These are phyloP conservation scores for Fusarium pseudocircinatum DNA, from an alignment of 2,329 filamentous ascomycete genomes.

Conservation along the genomic window DNA sequence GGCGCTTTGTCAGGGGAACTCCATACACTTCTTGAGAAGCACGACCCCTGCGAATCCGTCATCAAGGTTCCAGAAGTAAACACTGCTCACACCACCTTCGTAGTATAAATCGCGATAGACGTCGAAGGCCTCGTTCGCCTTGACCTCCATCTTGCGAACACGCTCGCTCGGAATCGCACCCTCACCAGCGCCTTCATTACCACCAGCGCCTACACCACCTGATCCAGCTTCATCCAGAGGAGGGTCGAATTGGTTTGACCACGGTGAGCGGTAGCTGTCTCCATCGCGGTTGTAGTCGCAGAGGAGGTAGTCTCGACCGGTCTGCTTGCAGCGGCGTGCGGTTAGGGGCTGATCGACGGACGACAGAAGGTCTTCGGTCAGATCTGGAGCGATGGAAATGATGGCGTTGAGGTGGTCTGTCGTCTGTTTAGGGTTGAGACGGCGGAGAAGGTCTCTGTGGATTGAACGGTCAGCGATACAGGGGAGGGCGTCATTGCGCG, in stretches of 20 bases:
- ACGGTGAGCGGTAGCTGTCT: constrained; percentile 97
- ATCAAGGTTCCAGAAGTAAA: constrained; percentile 98
- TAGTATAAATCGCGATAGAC: constrained; percentile 97
- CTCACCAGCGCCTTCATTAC: constrained; percentile 73
- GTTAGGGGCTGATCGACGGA: constrained; percentile 96
- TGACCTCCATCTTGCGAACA: constrained; percentile 92
- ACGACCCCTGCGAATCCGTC: constrained; percentile 98
- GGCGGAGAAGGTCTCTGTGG: constrained; percentile 93
- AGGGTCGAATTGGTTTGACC: constrained; percentile 98
- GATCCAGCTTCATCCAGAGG: constrained; percentile 74
- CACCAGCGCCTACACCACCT: constrained; percentile 61
- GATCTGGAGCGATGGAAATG: constrained; percentile 86
- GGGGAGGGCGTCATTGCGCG: constrained; percentile 1
- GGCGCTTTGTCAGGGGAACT: background rate
- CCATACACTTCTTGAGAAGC: constrained; percentile 88
- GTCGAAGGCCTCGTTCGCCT: constrained; percentile 95
- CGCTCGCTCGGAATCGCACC: constrained; percentile 89
- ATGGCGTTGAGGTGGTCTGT: constrained; percentile 87
- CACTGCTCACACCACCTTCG: constrained; percentile 93
- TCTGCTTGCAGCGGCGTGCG: constrained; percentile 84
- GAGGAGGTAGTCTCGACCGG: constrained; percentile 93
- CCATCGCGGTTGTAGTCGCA: constrained; percentile 99
- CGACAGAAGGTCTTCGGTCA: constrained; percentile 97
- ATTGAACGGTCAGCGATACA: constrained; percentile 19
- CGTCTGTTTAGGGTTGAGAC: constrained; percentile 94